Conservation (phyloP, 2,329 filamentous ascomycete genomes). For the Cercospora canescens region DNA sequence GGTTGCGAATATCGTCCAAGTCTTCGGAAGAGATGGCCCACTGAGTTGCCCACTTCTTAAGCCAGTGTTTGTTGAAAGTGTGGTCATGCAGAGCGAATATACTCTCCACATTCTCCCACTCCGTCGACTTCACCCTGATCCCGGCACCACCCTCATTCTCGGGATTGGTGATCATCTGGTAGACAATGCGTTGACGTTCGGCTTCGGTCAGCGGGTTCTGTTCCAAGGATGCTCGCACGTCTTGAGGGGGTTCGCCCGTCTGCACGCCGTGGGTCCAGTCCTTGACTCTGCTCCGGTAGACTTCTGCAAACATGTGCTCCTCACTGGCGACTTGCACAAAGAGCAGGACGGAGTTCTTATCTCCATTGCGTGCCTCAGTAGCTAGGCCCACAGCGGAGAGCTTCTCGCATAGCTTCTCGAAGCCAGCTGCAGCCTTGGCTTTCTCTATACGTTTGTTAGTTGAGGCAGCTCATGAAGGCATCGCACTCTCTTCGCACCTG, state of each 20-base stretch:
- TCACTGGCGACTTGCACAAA: constrained; percentile 80
- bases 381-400: constrained; percentile 79
- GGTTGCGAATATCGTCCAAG: constrained; percentile 52
- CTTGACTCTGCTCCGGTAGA: constrained; percentile 78
- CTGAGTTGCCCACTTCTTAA: constrained; percentile 52
- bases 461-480: neutral
- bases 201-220: constrained; percentile 80
- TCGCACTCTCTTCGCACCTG: constrained; percentile 49
- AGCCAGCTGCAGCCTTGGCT: constrained; percentile 69
- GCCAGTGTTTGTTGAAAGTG: constrained; percentile 54
- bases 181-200: constrained; percentile 83
- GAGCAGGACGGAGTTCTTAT: constrained; percentile 72
- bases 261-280: constrained; percentile 94
- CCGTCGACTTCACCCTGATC: constrained; percentile 52
- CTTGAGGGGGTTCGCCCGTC: constrained; percentile 70
- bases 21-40: constrained; percentile 50
- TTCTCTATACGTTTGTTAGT: constrained; percentile 55
- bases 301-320: constrained; percentile 71
- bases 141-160: constrained; percentile 50
- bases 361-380: constrained; percentile 82
- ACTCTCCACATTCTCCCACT: constrained; percentile 52
- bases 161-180: constrained; percentile 65
- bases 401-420: constrained; percentile 73
- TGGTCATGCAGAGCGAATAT: constrained; percentile 54
- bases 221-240: constrained; percentile 67